Base-by-base conservation (phyloP, 2,329 filamentous ascomycete species). In the Aspergillus sp. region DNA sequence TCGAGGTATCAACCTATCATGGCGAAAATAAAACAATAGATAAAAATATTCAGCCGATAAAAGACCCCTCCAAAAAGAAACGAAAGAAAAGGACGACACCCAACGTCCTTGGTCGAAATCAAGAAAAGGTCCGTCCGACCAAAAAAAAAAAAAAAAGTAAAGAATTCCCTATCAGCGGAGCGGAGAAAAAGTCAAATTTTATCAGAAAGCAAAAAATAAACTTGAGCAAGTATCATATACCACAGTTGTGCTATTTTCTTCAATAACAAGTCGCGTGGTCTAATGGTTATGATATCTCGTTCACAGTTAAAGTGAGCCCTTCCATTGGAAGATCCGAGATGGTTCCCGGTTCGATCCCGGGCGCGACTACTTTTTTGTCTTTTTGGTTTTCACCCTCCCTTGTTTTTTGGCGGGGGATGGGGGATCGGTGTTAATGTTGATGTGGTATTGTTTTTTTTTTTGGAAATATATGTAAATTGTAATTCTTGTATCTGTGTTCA, bases 271-370 rank as follows among this genome's bases (percentile, higher is more conserved):
- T 53, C 42, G 46, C 50, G 48, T 51, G 50, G 45, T 48, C 52
- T 53, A 54, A 52, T 54, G 52, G 50, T 53, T 53, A 53, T 51
- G 51, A 51, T 49, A 43, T 52, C 48, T 54, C 46, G 45, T 51
- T 54, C 52, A 54, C 50, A 54, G 33, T 32, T 19, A 19, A 19
- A 4, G 28, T 39, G 38, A 42, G 33, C 38, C 12, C 7, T 10
- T 35, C 27, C 19, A 29, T 5, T 44, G 19, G 42, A 29, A 39
- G 48, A 47, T 45, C 48, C 46, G 44, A 47, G 45, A 48, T 44
- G 49, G 47, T 45, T 47, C 41, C 48, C 45, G 50, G 53, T 54
- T 56, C 53, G 50, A 56, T 54, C 48, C 53, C 51, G 50, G 49
- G 47, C 51, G 49, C 46, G 48, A 51, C 48, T 51, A 52, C 26